A percentile compares a stretch with the other conserved stretches of the same genome.
These are phyloP conservation scores for Verticillium klebahnii DNA, from an alignment of 2,329 filamentous ascomycete species.

Conservation along the genomic window DNA sequence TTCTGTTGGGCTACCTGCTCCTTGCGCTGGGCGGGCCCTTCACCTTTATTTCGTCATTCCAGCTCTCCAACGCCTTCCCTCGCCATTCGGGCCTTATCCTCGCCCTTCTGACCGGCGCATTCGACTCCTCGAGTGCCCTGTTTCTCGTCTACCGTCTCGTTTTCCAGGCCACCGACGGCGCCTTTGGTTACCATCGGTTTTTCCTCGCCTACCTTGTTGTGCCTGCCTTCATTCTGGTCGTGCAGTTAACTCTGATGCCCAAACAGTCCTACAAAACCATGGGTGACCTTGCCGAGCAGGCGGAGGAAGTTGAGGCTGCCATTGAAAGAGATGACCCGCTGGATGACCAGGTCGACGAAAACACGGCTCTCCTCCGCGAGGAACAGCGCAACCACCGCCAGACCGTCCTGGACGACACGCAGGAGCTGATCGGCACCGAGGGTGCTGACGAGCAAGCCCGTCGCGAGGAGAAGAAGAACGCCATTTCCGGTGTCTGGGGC, in stretches of 20 bases:
- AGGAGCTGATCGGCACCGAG: constrained; percentile 63
- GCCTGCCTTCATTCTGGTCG: constrained; percentile 59
- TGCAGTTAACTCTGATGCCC: constrained; percentile 70
- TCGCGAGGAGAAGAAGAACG: constrained; percentile 65
- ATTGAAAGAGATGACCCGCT: constrained; percentile 24
- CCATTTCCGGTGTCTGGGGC: constrained; percentile 77
- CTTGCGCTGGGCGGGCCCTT: constrained; percentile 77
- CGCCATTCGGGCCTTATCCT: constrained; percentile 73
- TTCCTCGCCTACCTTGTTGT: constrained; percentile 70
- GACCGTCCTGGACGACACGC: constrained; percentile 64
- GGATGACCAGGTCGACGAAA: constrained; percentile 56
- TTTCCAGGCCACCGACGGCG: constrained; percentile 52
- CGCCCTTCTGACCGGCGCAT: constrained; percentile 74
- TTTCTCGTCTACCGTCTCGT: constrained; percentile 71
- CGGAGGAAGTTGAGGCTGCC: constrained; percentile 45
- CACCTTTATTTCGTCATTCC: constrained; percentile 78
- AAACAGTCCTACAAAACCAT: constrained; percentile 77
- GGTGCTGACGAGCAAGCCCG: constrained; percentile 59
- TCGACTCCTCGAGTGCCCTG: constrained; percentile 75
- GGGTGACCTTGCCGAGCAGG: constrained; percentile 73
- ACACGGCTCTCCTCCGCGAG: constrained; percentile 49
- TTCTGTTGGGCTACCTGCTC: constrained; percentile 69
- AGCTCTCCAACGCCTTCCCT: constrained; percentile 80
- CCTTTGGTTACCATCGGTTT: constrained; percentile 62
- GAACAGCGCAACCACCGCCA: constrained; percentile 57